These are phyloP conservation scores for Lepidium sativum DNA, from an alignment of 345 rosid genomes.

Conservation along the genomic window DNA sequence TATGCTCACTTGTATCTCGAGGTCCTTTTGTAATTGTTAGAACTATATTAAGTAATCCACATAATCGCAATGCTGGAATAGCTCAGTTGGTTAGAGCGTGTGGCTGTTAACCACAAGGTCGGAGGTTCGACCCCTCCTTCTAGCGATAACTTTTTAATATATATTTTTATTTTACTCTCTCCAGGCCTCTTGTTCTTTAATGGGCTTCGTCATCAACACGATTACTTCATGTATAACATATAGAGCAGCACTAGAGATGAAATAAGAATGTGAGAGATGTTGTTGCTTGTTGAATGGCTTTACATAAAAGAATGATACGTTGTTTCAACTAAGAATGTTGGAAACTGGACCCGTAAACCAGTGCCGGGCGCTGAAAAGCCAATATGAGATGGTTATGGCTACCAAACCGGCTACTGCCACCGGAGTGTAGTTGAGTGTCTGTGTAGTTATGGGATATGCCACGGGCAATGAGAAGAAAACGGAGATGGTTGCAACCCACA, in stretches of 20 bases:
- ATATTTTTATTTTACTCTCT: neutral
- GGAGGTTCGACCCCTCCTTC: conserved; percentile 15
- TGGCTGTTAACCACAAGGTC: conserved; percentile 95
- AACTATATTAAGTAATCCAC: neutral
- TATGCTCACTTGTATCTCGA: neutral
- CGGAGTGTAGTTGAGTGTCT: conserved; percentile 92
- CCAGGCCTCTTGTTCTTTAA: neutral
- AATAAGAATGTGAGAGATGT: neutral
- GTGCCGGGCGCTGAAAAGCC: conserved; percentile 64
- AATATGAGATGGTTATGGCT: conserved; percentile 40
- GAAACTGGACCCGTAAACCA: conserved; percentile 89
- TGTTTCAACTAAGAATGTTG: conserved; percentile 40
- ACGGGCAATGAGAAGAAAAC: conserved; percentile 93
- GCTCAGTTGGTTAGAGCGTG: conserved; percentile 51
- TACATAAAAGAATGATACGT: neutral
- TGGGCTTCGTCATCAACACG: neutral
- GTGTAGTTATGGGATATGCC: conserved; percentile 61
- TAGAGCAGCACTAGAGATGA: neutral
- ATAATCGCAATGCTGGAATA: neutral
- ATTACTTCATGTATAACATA: neutral
- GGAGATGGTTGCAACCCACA: conserved; percentile 86
- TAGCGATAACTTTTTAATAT: neutral
- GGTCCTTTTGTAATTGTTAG: neutral
- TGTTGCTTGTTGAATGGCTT: neutral
- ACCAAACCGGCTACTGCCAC: conserved; percentile 77